These are phyloP conservation scores for Ganoderma leucocontextum DNA, from an alignment of 1,284 basidiomycete genomes.

Conservation along the genomic window DNA sequence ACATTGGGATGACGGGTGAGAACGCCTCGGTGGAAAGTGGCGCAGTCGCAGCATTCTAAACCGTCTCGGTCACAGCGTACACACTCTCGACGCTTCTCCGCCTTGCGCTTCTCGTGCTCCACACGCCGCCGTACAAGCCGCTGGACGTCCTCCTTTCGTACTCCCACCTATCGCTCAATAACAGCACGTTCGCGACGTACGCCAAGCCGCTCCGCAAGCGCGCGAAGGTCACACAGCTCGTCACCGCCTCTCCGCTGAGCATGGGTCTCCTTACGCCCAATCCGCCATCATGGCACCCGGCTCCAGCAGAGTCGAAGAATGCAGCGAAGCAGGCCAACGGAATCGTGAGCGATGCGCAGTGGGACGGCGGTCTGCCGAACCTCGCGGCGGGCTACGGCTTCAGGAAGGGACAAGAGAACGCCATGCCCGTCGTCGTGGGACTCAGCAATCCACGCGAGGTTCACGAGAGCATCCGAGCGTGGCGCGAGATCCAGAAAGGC, in stretches of 20 bases:
- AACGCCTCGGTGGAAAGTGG: not conserved
- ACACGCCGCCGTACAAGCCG: slow-evolving; percentile 69
- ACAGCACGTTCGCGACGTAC: slow-evolving; percentile 71
- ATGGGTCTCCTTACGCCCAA: slow-evolving; percentile 88
- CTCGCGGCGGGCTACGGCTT: slow-evolving; percentile 82
- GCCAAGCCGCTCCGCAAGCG: slow-evolving; percentile 66
- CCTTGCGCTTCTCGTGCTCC: slow-evolving; percentile 77
- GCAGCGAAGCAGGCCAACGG: slow-evolving; percentile 49
- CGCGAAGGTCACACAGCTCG: slow-evolving; percentile 73
- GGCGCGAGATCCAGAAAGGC: slow-evolving; percentile 63
- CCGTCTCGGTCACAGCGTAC: slow-evolving; percentile 60
- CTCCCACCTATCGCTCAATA: slow-evolving; percentile 89
- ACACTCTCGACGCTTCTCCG: slow-evolving; percentile 92
- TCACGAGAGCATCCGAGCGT: slow-evolving; percentile 74
- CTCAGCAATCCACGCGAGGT: slow-evolving; percentile 78
- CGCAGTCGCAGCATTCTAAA: not conserved
- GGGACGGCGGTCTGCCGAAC: slow-evolving; percentile 64
- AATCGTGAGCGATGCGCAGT: slow-evolving; percentile 39
- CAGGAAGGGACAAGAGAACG: slow-evolving; percentile 52
- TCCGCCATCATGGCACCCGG: slow-evolving; percentile 89
- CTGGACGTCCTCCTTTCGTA: slow-evolving; percentile 88
- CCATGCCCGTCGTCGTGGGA: slow-evolving; percentile 79
- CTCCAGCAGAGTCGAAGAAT: slow-evolving; percentile 58
- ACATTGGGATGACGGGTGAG: slow-evolving; percentile 87
- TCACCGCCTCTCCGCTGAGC: slow-evolving; percentile 89